phyloP scores from a whole-genome alignment of 148 eudicot genomes.

The Persicaria tinctoria region DNA sequence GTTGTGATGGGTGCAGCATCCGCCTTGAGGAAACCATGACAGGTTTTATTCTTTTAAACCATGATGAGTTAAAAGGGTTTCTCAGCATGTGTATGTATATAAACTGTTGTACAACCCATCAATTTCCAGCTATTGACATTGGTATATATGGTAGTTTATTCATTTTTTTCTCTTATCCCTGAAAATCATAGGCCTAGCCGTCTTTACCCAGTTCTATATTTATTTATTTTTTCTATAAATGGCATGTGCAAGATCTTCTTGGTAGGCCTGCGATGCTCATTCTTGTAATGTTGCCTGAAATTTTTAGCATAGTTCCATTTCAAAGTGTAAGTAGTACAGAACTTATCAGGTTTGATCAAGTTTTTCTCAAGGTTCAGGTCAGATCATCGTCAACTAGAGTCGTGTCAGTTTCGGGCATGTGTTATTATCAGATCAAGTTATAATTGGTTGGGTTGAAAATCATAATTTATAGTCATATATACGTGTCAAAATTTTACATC shows the following conservation, averaged over 20 bases:
- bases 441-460: too few species aligned
- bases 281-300: not conserved
- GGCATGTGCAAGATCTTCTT: not conserved
- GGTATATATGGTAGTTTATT: not conserved
- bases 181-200: not conserved
- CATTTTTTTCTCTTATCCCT: not conserved
- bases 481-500: too few species aligned
- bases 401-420: too few species aligned
- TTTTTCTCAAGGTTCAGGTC: too few species aligned
- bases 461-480: too few species aligned
- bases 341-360: too few species aligned
- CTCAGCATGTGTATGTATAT: not conserved
- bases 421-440: too few species aligned
- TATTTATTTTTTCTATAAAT: not conserved
- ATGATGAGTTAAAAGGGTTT: not conserved
- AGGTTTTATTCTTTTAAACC: not conserved
- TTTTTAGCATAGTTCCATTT: not conserved
- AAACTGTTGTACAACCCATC: not conserved
- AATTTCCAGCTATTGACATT: not conserved
- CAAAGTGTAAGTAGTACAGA: not conserved
- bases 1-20: conserved; percentile 99
- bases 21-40: conserved; percentile 88
- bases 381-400: too few species aligned
- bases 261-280: too few species aligned
- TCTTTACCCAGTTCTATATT: not conserved